Evolutionary conservation across 768 basidiomycete genomes (phyloP).

Genomic region (Floccularia luteovirens): DNA sequence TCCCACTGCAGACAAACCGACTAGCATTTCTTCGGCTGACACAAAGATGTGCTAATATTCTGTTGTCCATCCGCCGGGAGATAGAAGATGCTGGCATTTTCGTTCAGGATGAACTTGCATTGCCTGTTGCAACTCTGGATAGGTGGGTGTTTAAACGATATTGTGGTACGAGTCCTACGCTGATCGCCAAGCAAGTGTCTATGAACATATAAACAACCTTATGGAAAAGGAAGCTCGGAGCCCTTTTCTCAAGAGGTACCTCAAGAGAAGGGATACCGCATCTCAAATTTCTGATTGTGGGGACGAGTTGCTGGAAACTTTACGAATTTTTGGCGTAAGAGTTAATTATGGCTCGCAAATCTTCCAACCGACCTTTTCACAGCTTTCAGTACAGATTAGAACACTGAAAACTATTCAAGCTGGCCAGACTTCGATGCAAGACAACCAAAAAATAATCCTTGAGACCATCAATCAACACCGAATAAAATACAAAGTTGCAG

Average conservation of each 20-base stretch:
- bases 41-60: slow-evolving; percentile 50
- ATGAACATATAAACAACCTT: slow-evolving; percentile 5
- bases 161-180: background rate
- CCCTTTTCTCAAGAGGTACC: slow-evolving; percentile 63
- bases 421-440: background rate
- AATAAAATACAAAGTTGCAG: background rate
- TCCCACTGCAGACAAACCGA: slow-evolving; percentile 41
- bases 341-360: slow-evolving; percentile 8
- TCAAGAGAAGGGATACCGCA: slow-evolving; percentile 55
- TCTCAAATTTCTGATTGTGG: slow-evolving; percentile 39
- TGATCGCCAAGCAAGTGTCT: background rate
- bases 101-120: slow-evolving; percentile 32
- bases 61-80: slow-evolving; percentile 50
- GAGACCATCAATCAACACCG: background rate
- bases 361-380: background rate
- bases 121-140: slow-evolving; percentile 38
- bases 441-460: background rate
- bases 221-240: slow-evolving; percentile 38
- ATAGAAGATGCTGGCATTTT: slow-evolving; percentile 35
- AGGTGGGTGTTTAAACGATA: slow-evolving; percentile 25
- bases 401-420: slow-evolving; percentile 15
- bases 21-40: slow-evolving; percentile 54
- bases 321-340: slow-evolving; percentile 42
- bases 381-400: slow-evolving; percentile 17
- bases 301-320: slow-evolving; percentile 42